Conservation (phyloP, 441 rosid genomes). For the Erodium trifolium region DNA sequence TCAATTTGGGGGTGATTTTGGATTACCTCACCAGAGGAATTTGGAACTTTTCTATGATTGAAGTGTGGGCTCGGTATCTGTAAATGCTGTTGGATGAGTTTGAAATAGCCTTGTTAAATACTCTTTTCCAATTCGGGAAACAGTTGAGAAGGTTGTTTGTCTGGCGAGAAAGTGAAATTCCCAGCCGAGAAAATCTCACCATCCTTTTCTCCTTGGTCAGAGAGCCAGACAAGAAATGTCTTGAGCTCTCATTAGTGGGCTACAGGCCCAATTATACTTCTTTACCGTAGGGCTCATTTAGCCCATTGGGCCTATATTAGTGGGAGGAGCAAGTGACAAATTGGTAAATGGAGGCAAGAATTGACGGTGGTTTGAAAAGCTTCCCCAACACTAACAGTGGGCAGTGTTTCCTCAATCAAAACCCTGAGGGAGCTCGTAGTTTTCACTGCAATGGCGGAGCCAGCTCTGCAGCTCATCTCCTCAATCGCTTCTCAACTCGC, state of each 20-base stretch:
- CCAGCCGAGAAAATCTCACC: constrained; percentile 1
- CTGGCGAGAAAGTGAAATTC: neutral
- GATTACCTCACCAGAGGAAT: neutral
- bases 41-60: neutral
- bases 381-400: no score
- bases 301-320: neutral
- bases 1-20: neutral
- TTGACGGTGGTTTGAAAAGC: no score
- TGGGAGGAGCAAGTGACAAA: neutral
- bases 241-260: neutral
- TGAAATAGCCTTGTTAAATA: neutral
- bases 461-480: constrained; percentile 41
- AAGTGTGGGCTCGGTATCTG: neutral
- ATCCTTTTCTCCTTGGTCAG: neutral
- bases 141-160: neutral
- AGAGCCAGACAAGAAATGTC: neutral
- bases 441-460: constrained; percentile 39
- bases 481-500: constrained; percentile 51
- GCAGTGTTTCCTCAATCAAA: neutral
- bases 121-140: no score
- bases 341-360: neutral
- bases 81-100: neutral
- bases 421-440: neutral
- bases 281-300: neutral
- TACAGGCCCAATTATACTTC: neutral